Evolutionary conservation across 1,139 yeast genomes (phyloP).

Genomic region (Geotrichum reessii): DNA sequence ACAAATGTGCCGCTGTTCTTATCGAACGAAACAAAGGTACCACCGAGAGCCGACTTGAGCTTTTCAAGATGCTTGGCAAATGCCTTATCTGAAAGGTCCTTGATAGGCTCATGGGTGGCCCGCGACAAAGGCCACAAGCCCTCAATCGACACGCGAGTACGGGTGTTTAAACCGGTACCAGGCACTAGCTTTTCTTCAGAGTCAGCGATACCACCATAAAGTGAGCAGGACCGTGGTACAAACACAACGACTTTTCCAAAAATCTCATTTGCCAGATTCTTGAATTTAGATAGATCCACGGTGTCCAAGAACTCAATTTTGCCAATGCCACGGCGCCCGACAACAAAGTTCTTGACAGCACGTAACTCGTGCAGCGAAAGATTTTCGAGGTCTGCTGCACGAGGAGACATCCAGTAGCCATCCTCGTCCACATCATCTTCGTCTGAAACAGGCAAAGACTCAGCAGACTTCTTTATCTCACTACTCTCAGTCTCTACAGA

Average conservation of each 20-base stretch:
- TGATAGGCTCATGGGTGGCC: constrained; percentile 66
- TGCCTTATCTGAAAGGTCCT: constrained; percentile 70
- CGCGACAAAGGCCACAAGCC: constrained; percentile 73
- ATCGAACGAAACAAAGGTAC: constrained; percentile 70
- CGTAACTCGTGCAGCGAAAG: constrained; percentile 61
- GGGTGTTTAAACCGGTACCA: constrained; percentile 82
- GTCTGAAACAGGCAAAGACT: constrained; percentile 25
- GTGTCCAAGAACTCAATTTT: constrained; percentile 68
- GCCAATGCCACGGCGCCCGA: constrained; percentile 81
- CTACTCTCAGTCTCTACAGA: background rate
- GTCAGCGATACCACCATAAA: constrained; percentile 41
- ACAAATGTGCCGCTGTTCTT: constrained; percentile 78
- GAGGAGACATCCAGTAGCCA: constrained; percentile 87
- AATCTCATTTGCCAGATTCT: constrained; percentile 51
- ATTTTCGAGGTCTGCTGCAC: constrained; percentile 54
- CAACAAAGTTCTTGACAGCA: constrained; percentile 54
- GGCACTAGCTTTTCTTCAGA: constrained; percentile 61
- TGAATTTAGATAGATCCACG: constrained; percentile 69
- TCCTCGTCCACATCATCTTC: constrained; percentile 49
- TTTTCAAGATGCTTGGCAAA: constrained; percentile 64
- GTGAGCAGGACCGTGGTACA: constrained; percentile 53
- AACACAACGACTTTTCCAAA: constrained; percentile 47
- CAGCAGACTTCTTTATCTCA: background rate
- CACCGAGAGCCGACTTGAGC: constrained; percentile 53
- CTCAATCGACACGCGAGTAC: constrained; percentile 65